Base-by-base conservation (phyloP, 768 basidiomycete genomes). In the Boletus reticuloceps region DNA sequence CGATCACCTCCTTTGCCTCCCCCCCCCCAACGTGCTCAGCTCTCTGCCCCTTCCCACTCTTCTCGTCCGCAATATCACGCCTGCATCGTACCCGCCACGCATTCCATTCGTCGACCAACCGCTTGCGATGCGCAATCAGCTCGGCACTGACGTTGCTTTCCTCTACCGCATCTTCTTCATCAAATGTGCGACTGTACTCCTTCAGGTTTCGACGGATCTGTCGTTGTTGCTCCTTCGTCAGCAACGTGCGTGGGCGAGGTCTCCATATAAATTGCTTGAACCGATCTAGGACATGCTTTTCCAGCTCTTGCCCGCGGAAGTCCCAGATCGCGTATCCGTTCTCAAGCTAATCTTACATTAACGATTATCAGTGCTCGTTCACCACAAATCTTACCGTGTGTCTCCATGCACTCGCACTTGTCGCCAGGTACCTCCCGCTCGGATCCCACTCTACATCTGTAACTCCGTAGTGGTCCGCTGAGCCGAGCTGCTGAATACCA, bases 221-320 rank as follows among this genome's bases (percentile, higher is more conserved):
- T 60, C 86, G 86, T 67, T 97, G 93, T 56, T 94, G 85, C 48
- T 97, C 94, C 68, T 89, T 92, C 46, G 85, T 80, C 54, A 99
- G 79, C 48, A 98, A 75, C 4, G 91, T 89, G 12, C 85, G 83
- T 5, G 97, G 93, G n/a, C 97, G 88, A 25, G 96, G 95, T 36
- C 97, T 87, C 96, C 96, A 99, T 58, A 98, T 82, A 74, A 98
- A 94, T 72, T 99, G 97, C 78, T 99, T 99, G 83, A 99, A 98
- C 53, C 89, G 85, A 69, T 98, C 97, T 58, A 89, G 78, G 54
- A 94, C 84, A 48, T 88, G 86, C 69, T 91, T 90, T 69, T 89
- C 82, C n/a, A 94, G 78, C 70, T 96, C 92, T 71, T 92, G 88
- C n/a, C 96, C 97, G 50, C 89, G 89, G 83, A 97, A 98, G 74